Percentiles rank a stretch among this genome's conserved stretches.
Conservation (phyloP, 345 rosid genomes). For the Cardiospermum halicacabum region DNA sequence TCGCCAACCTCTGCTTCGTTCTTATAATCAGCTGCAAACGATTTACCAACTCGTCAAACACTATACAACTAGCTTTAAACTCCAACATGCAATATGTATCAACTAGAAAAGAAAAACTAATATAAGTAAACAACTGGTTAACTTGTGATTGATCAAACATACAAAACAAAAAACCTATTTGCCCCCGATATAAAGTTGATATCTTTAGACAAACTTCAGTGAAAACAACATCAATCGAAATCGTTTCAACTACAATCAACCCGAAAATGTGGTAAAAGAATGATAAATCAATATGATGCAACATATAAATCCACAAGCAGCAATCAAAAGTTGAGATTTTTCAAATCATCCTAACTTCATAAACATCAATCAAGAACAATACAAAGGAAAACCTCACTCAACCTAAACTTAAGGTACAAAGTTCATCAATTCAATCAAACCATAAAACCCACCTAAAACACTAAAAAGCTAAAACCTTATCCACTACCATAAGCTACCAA, state of each 20-base stretch:
- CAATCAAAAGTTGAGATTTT: neutral
- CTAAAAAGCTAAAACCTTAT: neutral
- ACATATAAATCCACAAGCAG: too few relatives aligned
- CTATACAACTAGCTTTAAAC: neutral
- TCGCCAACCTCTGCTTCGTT: constrained; percentile 77
- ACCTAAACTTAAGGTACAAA: too few relatives aligned
- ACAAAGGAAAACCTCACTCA: too few relatives aligned
- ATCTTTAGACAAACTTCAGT: neutral
- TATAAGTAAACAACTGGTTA: neutral
- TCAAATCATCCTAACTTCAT: too few relatives aligned
- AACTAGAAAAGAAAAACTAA: neutral
- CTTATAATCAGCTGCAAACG: constrained; percentile 60
- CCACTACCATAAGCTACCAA: too few relatives aligned
- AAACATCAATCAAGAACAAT: neutral
- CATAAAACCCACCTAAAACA: too few relatives aligned
- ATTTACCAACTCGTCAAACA: constrained; percentile 6
- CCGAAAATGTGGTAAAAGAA: neutral
- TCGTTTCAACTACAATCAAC: neutral
- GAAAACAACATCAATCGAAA: neutral
- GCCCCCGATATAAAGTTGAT: neutral
- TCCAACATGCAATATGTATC: neutral
- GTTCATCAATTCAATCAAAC: too few relatives aligned
- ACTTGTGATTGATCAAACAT: neutral
- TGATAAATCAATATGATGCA: neutral
- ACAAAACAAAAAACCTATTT: neutral